Evolutionary conservation across 495 filamentous ascomycete species (phyloP).

Genomic region (Penicillium pancosmium): DNA sequence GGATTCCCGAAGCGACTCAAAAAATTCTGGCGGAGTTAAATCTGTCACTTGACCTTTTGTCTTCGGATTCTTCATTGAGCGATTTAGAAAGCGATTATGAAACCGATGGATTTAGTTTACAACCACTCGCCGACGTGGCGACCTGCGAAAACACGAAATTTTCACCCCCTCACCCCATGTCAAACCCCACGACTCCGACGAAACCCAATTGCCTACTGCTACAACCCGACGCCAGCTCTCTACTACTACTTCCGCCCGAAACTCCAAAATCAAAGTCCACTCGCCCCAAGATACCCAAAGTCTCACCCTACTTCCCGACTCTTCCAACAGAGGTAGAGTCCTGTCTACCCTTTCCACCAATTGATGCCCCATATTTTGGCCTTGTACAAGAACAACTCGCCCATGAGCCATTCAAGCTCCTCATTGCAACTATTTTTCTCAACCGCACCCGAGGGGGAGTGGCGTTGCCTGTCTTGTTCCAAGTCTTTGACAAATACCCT

Average conservation of each 20-base stretch:
- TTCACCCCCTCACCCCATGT: neutral
- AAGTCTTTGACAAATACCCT: slow-evolving; percentile 68
- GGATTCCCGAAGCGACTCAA: slow-evolving; percentile 19
- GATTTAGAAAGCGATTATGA: slow-evolving; percentile 36
- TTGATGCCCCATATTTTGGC: slow-evolving; percentile 66
- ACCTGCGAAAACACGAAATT: slow-evolving; percentile 4
- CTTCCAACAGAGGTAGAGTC: slow-evolving; percentile 54
- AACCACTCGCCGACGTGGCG: neutral
- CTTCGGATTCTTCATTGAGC: slow-evolving; percentile 38
- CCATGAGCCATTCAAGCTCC: slow-evolving; percentile 67
- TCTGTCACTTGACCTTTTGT: slow-evolving; percentile 27
- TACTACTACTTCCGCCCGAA: neutral
- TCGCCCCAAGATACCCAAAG: slow-evolving; percentile 32
- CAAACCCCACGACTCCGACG: slow-evolving; percentile 10
- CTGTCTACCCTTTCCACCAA: slow-evolving; percentile 70
- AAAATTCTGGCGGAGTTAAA: slow-evolving; percentile 16
- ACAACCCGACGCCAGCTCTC: too few species aligned
- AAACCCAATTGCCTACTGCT: neutral
- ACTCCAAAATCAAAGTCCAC: slow-evolving; percentile 20
- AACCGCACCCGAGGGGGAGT: slow-evolving; percentile 77
- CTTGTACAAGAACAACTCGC: slow-evolving; percentile 83
- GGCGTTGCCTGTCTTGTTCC: slow-evolving; percentile 77
- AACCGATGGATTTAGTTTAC: neutral
- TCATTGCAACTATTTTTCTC: slow-evolving; percentile 79
- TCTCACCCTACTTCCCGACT: slow-evolving; percentile 52